These are phyloP conservation scores for Hyaloscypha hepaticicola DNA, from an alignment of 495 filamentous ascomycete genomes.

Conservation along the genomic window DNA sequence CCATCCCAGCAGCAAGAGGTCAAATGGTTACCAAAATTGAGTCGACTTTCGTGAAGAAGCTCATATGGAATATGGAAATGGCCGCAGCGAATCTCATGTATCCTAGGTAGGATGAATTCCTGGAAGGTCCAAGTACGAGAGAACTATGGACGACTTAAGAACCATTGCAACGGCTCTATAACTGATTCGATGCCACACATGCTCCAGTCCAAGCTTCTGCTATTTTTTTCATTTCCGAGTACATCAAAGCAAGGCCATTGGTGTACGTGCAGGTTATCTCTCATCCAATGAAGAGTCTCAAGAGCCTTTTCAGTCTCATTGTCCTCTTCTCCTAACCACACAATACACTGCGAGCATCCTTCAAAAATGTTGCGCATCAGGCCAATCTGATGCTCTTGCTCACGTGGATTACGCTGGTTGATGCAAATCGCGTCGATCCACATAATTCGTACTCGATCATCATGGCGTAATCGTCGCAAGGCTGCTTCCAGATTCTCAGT, in stretches of 20 bases:
- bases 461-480: slow-evolving; percentile 17
- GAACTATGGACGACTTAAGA: neutral
- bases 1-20: neutral
- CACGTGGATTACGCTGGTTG: slow-evolving; percentile 30
- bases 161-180: neutral
- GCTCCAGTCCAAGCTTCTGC: neutral
- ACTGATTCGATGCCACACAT: neutral
- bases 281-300: neutral
- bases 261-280: neutral
- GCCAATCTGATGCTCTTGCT: slow-evolving; percentile 31
- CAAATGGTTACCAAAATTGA: neutral
- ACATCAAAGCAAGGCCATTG: neutral
- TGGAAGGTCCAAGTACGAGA: neutral
- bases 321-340: slow-evolving; percentile 33
- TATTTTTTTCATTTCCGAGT: neutral
- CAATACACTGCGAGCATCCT: slow-evolving; percentile 22
- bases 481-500: slow-evolving; percentile 24
- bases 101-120: neutral
- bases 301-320: neutral
- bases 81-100: neutral
- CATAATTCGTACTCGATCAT: slow-evolving; percentile 29
- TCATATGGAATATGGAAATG: neutral
- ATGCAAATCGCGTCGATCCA: slow-evolving; percentile 41
- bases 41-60: neutral
- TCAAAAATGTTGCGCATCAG: slow-evolving; percentile 35